Conservation (phyloP, 257 asterid genomes). For the Dorcoceras hygrometricum region DNA sequence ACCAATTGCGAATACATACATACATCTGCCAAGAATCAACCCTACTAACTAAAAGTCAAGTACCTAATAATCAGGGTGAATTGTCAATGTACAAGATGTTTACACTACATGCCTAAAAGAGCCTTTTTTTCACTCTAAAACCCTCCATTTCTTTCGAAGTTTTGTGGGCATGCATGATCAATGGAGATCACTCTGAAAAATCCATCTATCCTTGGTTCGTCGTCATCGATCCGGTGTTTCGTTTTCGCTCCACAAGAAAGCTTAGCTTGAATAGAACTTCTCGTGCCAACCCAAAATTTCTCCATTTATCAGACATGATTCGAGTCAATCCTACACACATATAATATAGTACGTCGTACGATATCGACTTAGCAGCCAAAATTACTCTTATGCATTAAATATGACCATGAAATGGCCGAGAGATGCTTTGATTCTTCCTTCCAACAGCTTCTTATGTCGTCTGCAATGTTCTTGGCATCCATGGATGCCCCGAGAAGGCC, state of each 20-base stretch:
- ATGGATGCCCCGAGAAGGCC: conserved; percentile 96
- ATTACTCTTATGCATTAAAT: conserved; percentile 27
- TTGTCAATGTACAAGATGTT: conserved; percentile 37
- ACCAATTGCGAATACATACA: neutral
- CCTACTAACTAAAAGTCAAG: conserved; percentile 23
- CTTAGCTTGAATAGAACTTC: conserved; percentile 24
- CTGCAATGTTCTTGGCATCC: conserved; percentile 82
- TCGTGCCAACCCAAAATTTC: conserved; percentile 31
- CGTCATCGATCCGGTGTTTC: neutral
- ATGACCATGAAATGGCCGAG: conserved; percentile 25
- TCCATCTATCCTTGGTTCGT: neutral
- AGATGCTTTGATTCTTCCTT: conserved; percentile 32
- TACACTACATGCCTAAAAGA: conserved; percentile 24
- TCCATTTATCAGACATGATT: conserved; percentile 21
- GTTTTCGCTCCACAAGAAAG: neutral
- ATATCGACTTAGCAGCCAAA: conserved; percentile 18
- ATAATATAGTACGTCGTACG: neutral
- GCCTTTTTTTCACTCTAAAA: conserved; percentile 14
- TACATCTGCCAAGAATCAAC: conserved; percentile 17
- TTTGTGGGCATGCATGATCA: conserved; percentile 8
- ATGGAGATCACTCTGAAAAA: conserved; percentile 9
- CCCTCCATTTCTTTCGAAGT: neutral
- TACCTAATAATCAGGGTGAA: conserved; percentile 26
- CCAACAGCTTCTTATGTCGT: conserved; percentile 49
- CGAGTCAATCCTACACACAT: conserved; percentile 31